phyloP scores from a whole-genome alignment of 2,329 filamentous ascomycete genomes.

The Fusarium nodosum region DNA sequence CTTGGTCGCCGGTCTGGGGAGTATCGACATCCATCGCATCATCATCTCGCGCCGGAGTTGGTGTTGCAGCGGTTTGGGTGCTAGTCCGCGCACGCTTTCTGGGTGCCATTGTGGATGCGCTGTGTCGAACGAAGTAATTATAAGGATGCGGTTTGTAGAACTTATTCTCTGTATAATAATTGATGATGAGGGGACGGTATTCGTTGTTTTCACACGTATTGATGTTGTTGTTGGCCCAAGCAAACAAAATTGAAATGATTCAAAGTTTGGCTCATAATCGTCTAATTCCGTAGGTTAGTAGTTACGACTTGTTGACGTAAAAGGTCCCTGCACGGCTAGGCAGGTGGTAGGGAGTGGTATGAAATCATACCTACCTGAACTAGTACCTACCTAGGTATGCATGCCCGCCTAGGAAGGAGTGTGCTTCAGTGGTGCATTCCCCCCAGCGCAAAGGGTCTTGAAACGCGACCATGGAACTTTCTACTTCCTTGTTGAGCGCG shows the following conservation, averaged over 20 bases:
- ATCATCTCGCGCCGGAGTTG: slow-evolving; percentile 66
- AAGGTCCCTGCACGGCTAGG: background rate
- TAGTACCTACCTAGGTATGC: too few species aligned
- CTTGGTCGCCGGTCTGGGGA: slow-evolving; percentile 66
- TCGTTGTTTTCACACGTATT: background rate
- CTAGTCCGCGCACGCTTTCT: slow-evolving; percentile 74
- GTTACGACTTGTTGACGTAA: background rate
- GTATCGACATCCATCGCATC: slow-evolving; percentile 73
- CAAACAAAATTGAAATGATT: slow-evolving; percentile 23
- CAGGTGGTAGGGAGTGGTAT: slow-evolving; percentile 1
- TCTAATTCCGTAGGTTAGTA: slow-evolving; percentile 1
- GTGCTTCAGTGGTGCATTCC: too few species aligned
- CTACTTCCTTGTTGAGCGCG: slow-evolving; percentile 26
- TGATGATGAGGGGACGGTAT: background rate
- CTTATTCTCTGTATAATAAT: background rate
- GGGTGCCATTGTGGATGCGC: slow-evolving; percentile 69
- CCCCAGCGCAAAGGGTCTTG: slow-evolving; percentile 22
- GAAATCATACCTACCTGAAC: slow-evolving; percentile 34
- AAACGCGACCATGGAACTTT: slow-evolving; percentile 24
- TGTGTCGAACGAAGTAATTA: background rate
- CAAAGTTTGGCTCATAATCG: slow-evolving; percentile 18
- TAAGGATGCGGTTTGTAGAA: background rate
- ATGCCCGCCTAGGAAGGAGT: too few species aligned
- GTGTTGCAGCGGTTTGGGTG: slow-evolving; percentile 69
- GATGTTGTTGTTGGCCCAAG: slow-evolving; percentile 2